phyloP scores from a whole-genome alignment of 1,139 yeast genomes.

The Protomyces inundatus region DNA sequence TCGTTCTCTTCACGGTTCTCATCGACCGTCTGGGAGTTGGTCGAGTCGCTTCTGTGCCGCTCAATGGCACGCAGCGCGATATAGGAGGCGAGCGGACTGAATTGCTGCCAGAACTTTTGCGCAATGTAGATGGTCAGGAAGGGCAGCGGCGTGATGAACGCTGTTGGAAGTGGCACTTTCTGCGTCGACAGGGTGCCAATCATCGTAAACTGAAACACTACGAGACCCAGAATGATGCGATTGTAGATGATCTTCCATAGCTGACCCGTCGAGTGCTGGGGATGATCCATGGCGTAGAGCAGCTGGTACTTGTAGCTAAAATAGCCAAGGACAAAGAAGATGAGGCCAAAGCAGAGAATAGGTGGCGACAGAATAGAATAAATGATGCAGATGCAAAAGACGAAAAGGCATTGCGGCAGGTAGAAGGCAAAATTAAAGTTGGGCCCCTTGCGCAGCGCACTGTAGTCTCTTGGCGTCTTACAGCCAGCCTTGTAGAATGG shows the following conservation, averaged over 20 bases:
- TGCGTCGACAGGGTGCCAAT: conserved; percentile 16
- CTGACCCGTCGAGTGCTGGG: conserved; percentile 83
- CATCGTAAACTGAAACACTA: conserved; percentile 54
- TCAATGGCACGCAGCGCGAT: conserved; percentile 72
- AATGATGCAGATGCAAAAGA: conserved; percentile 66
- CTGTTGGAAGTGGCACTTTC: conserved; percentile 11
- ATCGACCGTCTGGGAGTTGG: conserved; percentile 48
- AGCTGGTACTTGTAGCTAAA: conserved; percentile 77
- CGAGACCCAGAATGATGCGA: conserved; percentile 62
- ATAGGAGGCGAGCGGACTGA: conserved; percentile 72
- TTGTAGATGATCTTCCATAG: conserved; percentile 81
- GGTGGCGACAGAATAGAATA: conserved; percentile 67
- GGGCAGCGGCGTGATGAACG: conserved; percentile 34
- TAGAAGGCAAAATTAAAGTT: conserved; percentile 74
- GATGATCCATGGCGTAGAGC: conserved; percentile 70
- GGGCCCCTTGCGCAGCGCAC: conserved; percentile 70
- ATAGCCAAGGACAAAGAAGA: conserved; percentile 68
- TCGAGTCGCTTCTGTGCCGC: conserved; percentile 24
- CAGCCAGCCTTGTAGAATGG: conserved; percentile 43
- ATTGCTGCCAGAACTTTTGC: conserved; percentile 77
- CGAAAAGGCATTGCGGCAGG: conserved; percentile 72
- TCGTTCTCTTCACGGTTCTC: conserved; percentile 63
- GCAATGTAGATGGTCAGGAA: conserved; percentile 53
- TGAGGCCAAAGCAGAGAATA: conserved; percentile 64
- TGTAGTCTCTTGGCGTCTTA: conserved; percentile 54